phyloP scores from a whole-genome alignment of 495 filamentous ascomycete genomes.

The Pseudomonodictys pantanalensis region DNA sequence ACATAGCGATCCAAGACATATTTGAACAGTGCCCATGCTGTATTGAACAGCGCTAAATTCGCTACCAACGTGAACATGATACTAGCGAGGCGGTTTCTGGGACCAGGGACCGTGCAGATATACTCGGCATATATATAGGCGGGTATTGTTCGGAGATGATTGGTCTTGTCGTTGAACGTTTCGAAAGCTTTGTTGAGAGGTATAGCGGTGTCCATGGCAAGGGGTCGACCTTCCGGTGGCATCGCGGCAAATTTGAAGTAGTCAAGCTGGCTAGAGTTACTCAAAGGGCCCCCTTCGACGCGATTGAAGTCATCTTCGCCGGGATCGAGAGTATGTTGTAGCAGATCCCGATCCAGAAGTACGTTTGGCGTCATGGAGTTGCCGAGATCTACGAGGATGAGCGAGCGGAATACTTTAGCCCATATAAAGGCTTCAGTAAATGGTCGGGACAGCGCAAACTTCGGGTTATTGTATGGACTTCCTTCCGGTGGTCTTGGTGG shows the following conservation, averaged over 20 bases:
- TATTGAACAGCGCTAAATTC: conserved; percentile 16
- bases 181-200: neutral
- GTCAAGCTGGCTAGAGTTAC: neutral
- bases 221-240: no score
- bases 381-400: conserved; percentile 22
- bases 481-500: neutral
- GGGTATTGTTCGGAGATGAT: conserved; percentile 5
- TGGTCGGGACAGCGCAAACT: conserved; percentile 12
- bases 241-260: neutral
- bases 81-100: neutral
- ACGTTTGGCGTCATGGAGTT: conserved; percentile 17
- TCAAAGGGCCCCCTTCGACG: neutral
- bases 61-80: conserved; percentile 12
- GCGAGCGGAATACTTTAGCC: conserved; percentile 17
- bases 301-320: conserved; percentile 19
- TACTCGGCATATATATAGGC: conserved; percentile 23
- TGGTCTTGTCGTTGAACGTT: conserved; percentile 2
- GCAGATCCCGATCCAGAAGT: conserved; percentile 12
- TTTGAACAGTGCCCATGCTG: conserved; percentile 22
- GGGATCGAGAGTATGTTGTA: conserved; percentile 19
- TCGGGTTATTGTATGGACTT: conserved; percentile 14
- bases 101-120: conserved; percentile 16
- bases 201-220: neutral
- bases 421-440: conserved; percentile 15
- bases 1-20: conserved; percentile 5